These are phyloP conservation scores for Cladosporium sp. DNA, from an alignment of 2,329 filamentous ascomycete genomes.

Conservation along the genomic window DNA sequence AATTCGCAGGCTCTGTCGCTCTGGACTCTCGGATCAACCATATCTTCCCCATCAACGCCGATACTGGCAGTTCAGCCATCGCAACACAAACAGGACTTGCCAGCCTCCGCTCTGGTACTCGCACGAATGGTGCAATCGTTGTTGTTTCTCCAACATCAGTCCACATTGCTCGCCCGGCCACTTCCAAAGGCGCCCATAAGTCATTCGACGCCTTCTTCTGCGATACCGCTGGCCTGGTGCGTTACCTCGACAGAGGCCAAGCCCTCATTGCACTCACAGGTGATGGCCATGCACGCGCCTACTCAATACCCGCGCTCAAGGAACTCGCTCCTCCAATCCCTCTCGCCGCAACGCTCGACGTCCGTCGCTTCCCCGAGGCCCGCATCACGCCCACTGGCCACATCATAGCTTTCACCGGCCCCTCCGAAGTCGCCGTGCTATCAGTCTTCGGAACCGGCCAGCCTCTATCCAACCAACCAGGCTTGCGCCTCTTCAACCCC, in stretches of 20 bases:
- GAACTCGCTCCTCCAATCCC: conserved; percentile 69
- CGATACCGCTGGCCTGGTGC: conserved; percentile 74
- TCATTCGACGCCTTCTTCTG: conserved; percentile 82
- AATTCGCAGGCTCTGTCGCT: conserved; percentile 66
- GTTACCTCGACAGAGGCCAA: conserved; percentile 69
- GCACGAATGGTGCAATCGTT: conserved; percentile 77
- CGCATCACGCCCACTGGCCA: conserved; percentile 76
- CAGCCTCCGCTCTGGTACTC: conserved; percentile 71
- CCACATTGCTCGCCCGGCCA: conserved; percentile 84
- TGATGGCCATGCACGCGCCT: conserved; percentile 76
- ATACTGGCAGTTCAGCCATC: conserved; percentile 71
- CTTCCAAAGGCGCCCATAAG: conserved; percentile 86
- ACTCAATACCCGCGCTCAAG: conserved; percentile 82
- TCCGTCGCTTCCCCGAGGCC: conserved; percentile 67
- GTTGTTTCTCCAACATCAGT: conserved; percentile 72
- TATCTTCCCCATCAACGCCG: conserved; percentile 76
- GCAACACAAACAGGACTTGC: conserved; percentile 75
- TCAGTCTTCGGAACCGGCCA: conserved; percentile 79
- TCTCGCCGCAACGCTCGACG: conserved; percentile 68
- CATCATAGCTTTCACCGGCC: conserved; percentile 83
- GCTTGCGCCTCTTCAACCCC: conserved; percentile 73
- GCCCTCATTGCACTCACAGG: conserved; percentile 83
- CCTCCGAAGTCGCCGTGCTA: conserved; percentile 80
- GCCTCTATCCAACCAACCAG: conserved; percentile 47
- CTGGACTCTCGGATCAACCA: conserved; percentile 70